A percentile compares a stretch with the other conserved stretches of the same genome.
Evolutionary conservation across 139 green algal genomes (phyloP).

Genomic region (Asterochloris erici): DNA sequence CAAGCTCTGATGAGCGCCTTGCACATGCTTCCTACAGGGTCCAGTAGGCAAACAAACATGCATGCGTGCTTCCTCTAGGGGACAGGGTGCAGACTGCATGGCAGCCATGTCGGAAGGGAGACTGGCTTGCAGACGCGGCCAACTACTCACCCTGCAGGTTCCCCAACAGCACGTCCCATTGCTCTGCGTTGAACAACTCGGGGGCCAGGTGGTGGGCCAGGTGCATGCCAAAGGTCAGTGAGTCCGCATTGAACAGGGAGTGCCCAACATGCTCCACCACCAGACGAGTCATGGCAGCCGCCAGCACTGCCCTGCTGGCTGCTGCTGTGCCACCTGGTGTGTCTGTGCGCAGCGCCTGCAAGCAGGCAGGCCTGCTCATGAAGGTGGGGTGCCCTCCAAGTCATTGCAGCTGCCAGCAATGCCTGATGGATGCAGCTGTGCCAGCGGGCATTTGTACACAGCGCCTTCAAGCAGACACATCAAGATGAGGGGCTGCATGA

Average conservation of each 20-base stretch:
- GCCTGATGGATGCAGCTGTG: too few relatives aligned
- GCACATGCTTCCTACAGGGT: too few relatives aligned
- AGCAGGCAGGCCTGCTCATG: not conserved
- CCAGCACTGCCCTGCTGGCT: conserved; percentile 49
- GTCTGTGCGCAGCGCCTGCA: conserved; percentile 10
- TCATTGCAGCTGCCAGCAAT: too few relatives aligned
- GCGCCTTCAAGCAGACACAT: too few relatives aligned
- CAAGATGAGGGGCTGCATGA: too few relatives aligned
- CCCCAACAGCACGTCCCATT: conserved; percentile 60
- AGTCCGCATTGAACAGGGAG: conserved; percentile 72
- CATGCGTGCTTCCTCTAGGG: too few relatives aligned
- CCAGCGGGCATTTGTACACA: too few relatives aligned
- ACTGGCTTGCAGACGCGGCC: not conserved
- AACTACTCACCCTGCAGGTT: conserved; percentile 6
- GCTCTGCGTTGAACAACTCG: conserved; percentile 37
- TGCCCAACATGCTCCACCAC: conserved; percentile 57
- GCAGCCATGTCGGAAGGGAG: not conserved
- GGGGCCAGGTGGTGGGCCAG: conserved; percentile 43
- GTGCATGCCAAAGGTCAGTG: conserved; percentile 74
- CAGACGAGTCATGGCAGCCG: conserved; percentile 45
- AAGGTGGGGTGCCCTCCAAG: too few relatives aligned
- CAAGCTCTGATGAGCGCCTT: too few relatives aligned
- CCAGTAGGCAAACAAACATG: too few relatives aligned
- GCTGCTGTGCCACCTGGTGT: conserved; percentile 26
- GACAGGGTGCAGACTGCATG: not conserved